Evolutionary conservation across 805 yeast species (phyloP).

Genomic region (Geotrichum ghanense): DNA sequence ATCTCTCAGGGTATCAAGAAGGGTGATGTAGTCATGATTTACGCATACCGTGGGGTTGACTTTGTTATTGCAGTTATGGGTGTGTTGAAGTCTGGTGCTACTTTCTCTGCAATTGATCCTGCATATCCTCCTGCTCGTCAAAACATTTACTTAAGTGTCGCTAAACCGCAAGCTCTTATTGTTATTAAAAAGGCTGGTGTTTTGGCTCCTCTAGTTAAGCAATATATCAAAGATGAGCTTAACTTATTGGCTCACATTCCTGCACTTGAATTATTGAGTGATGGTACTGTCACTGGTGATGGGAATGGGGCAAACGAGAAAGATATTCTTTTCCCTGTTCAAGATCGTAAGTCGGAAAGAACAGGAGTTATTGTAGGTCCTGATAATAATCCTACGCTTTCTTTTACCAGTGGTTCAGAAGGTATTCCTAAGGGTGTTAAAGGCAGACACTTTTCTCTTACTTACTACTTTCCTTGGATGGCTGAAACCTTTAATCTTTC

Average conservation of each 20-base stretch:
- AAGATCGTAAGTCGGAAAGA: conserved; percentile 38
- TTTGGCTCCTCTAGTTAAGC: conserved; percentile 64
- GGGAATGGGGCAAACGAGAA: conserved; percentile 19
- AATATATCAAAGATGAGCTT: conserved; percentile 64
- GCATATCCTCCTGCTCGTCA: conserved; percentile 99
- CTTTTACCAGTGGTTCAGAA: conserved; percentile 96
- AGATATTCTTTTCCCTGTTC: conserved; percentile 42
- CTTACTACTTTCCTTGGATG: conserved; percentile 99
- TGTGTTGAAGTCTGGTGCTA: conserved; percentile 95
- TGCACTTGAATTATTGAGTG: conserved; percentile 62
- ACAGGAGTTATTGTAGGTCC: conserved; percentile 95
- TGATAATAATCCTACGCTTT: conserved; percentile 90
- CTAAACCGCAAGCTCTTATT: conserved; percentile 83
- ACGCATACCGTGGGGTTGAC: conserved; percentile 96
- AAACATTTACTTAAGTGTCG: conserved; percentile 83
- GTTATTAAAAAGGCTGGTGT: conserved; percentile 86
- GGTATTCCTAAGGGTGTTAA: conserved; percentile 98
- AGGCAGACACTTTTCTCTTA: conserved; percentile 94
- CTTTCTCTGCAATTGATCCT: conserved; percentile 96
- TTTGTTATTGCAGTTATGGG: conserved; percentile 96
- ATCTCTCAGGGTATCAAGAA: conserved; percentile 67
- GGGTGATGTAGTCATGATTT: conserved; percentile 96
- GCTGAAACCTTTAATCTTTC: conserved; percentile 68
- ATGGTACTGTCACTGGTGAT: conserved; percentile 55
- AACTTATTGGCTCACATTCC: conserved; percentile 65